Evolutionary conservation across 2,329 filamentous ascomycete species (phyloP).

Genomic region (Neoarthrinium moseri): DNA sequence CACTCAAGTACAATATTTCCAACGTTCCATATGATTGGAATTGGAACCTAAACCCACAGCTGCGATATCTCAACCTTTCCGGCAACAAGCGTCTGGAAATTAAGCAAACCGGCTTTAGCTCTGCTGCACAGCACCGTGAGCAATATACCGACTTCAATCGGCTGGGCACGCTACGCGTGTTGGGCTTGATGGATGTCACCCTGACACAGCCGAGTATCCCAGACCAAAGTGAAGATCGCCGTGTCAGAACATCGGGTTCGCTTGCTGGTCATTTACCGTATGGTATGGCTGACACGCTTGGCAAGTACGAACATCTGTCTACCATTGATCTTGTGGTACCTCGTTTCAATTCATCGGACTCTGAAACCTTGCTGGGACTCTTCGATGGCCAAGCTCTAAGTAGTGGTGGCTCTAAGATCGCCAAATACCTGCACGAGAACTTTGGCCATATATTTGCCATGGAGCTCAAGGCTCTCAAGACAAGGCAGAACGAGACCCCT

Average conservation of each 20-base stretch:
- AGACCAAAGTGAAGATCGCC: conserved; percentile 90
- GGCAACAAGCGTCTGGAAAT: conserved; percentile 97
- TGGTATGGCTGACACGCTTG: conserved; percentile 95
- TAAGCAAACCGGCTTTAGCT: conserved; percentile 60
- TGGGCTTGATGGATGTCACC: conserved; percentile 97
- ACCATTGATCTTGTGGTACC: conserved; percentile 95
- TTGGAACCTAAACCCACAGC: conserved; percentile 96
- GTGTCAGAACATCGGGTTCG: conserved; percentile 96
- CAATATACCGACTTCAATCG: conserved; percentile 88
- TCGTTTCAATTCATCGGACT: conserved; percentile 83
- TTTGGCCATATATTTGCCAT: conserved; percentile 82
- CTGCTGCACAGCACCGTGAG: conserved; percentile 57
- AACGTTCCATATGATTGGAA: conserved; percentile 99
- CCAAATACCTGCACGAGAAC: conserved; percentile 95
- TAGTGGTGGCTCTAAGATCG: conserved; percentile 89
- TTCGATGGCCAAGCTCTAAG: conserved; percentile 93
- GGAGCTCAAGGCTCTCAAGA: conserved; percentile 74
- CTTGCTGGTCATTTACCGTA: conserved; percentile 88
- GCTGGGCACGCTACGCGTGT: conserved; percentile 76
- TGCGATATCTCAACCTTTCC: conserved; percentile 93
- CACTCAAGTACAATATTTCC: conserved; percentile 95
- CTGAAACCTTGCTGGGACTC: conserved; percentile 87
- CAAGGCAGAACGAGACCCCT: conserved; percentile 68
- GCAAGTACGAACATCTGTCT: conserved; percentile 89
- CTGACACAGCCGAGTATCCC: conserved; percentile 90